Base-by-base conservation (phyloP, 139 green algal genomes). In the Medakamo hakoo region DNA sequence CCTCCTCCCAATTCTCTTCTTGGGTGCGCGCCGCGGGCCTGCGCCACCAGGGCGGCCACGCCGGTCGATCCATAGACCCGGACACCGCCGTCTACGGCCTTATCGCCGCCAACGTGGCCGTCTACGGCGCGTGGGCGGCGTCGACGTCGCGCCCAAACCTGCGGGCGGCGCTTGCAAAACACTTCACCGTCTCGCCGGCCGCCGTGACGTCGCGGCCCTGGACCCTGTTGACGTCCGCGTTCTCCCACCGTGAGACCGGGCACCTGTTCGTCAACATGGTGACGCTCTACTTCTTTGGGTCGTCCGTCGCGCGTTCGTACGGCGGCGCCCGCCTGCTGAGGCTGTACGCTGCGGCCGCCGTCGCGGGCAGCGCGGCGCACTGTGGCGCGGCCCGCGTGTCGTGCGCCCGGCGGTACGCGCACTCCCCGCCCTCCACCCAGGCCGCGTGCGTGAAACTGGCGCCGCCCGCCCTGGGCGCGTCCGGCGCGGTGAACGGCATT, bases 211-310 rank as follows among this genome's bases (percentile, higher is more conserved):
- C 64, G 21, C 64, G 78, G 1, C 25, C 73, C 16, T 72, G 69
- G 57, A 83, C 78, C 1, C 27, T 73, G 32, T 5, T 84, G 28
- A 83, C 77, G 0, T 56, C 63, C 3, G 69, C 63, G 18, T 83
- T 84, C 63, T 70, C 49, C 24, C 78, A 84, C 21, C 27, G 25
- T 2, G 57, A 71, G 27, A 32, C 69, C 3, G 26, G 30, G 21
- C 78, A 84, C 63, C 56, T 84, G 26, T 64, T 28, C 14, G 64
- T 62, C 27, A 84, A 84, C 64, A 76, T 80, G 68, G 60, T 84
- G 3, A 67, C 56, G 4, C 71, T 84, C 9, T 84, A 78, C 56
- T 84, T 84, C 57, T 84, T 82, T 59, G 78, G 70, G 2, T 24
- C 58, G 1, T 57, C 63, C 21, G 48, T 80, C 1, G 64, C 29